Evolutionary conservation across 106 monocot species (phyloP).

Genomic region (Dactylorhiza incarnata): DNA sequence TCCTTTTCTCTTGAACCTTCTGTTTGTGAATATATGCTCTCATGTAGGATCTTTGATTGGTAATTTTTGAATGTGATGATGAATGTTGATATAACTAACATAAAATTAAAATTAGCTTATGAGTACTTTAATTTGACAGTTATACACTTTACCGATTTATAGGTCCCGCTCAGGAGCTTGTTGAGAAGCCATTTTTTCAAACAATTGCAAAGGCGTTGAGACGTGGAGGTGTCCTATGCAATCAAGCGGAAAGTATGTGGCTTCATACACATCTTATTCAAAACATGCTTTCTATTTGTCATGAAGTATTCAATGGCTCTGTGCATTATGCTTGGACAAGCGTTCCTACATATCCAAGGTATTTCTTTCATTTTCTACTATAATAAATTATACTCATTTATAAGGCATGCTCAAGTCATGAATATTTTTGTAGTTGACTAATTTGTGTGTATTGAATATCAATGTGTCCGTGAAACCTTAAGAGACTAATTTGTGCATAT

Average conservation of each 20-base stretch:
- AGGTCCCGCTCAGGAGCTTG: conserved; percentile 94
- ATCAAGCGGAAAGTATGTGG: conserved; percentile 99
- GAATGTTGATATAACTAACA: neutral
- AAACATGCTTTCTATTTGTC: conserved; percentile 83
- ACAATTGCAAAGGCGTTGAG: conserved; percentile 61
- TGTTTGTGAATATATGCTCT: too few relatives aligned
- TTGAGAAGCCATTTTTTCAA: conserved; percentile 95
- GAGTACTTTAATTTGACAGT: neutral
- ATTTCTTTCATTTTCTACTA: conserved; percentile 4
- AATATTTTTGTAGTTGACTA: neutral
- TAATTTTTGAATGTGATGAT: neutral
- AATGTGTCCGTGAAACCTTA: too few relatives aligned
- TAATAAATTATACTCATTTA: too few relatives aligned
- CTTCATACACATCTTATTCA: conserved; percentile 98
- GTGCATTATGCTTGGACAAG: conserved; percentile 97
- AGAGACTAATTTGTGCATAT: too few relatives aligned
- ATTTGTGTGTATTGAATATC: neutral
- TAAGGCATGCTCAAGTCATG: neutral
- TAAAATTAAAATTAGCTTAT: neutral
- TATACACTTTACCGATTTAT: neutral
- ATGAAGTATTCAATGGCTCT: conserved; percentile 73
- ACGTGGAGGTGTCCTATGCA: conserved; percentile 92
- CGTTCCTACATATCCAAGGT: conserved; percentile 99
- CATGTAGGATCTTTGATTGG: neutral
- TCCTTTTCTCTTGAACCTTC: too few relatives aligned